These are phyloP conservation scores for Mallotus nudiflorus DNA, from an alignment of 345 rosid species.

Conservation along the genomic window DNA sequence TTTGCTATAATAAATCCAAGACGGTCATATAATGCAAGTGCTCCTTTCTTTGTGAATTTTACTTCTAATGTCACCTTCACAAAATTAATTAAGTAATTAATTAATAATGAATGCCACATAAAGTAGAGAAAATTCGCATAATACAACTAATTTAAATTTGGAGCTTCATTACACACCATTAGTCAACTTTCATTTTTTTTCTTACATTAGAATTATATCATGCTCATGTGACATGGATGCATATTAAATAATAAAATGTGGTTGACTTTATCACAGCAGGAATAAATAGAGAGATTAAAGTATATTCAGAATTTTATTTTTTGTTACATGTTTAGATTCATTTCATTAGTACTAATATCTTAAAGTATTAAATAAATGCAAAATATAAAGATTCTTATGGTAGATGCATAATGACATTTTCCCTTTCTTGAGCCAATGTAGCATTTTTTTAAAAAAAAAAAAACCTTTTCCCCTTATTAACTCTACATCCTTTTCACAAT, in stretches of 20 bases:
- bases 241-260: neutral
- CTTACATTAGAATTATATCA: neutral
- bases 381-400: too few species aligned
- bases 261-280: too few species aligned
- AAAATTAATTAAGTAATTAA: neutral
- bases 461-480: neutral
- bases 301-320: neutral
- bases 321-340: neutral
- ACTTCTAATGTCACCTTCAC: slow-evolving; percentile 88
- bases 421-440: neutral
- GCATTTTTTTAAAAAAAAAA: neutral
- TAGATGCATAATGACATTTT: too few species aligned
- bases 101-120: too few species aligned
- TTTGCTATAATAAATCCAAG: slow-evolving; percentile 95
- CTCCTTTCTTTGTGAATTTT: slow-evolving; percentile 97
- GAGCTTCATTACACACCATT: neutral
- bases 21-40: slow-evolving; percentile 89
- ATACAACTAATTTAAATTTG: neutral
- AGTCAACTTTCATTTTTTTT: slow-evolving; percentile 2
- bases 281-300: too few species aligned
- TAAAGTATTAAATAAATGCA: too few species aligned
- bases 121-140: neutral
- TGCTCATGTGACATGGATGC: neutral
- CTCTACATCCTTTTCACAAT: neutral
- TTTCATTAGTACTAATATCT: too few species aligned